Conservation (phyloP, 768 basidiomycete genomes). For the Serendipita vermifera region DNA sequence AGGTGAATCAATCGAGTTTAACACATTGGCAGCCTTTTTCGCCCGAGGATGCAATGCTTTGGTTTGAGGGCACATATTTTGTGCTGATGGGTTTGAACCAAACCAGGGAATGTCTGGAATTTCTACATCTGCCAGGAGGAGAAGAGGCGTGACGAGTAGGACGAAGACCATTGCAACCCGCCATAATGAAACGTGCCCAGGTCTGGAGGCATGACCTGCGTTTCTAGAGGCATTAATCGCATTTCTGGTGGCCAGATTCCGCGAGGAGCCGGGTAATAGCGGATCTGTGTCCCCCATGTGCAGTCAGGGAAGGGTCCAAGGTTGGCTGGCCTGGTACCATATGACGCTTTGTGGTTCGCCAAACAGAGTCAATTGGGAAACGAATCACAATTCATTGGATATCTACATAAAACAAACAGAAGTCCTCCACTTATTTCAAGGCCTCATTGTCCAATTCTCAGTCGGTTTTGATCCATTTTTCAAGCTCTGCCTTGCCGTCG, state of each 20-base stretch:
- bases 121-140: neutral
- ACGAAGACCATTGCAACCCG: neutral
- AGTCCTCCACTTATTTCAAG: neutral
- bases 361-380: too few species aligned
- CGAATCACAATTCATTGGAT: neutral
- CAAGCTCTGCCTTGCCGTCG: conserved; percentile 1
- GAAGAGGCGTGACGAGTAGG: neutral
- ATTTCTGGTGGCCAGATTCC: too few species aligned
- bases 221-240: neutral
- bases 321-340: neutral
- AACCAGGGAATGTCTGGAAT: neutral
- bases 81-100: neutral
- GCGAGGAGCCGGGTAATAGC: neutral
- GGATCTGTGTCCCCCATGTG: too few species aligned
- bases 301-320: neutral
- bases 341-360: neutral
- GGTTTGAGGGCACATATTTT: neutral
- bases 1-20: neutral
- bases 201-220: neutral
- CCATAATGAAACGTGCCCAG: neutral
- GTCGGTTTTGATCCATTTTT: conserved; percentile 3
- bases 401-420: neutral
- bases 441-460: neutral
- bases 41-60: neutral
- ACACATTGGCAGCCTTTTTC: neutral